Base-by-base conservation (phyloP, 2,329 filamentous ascomycete genomes). In the Chrysoporthe austroafricana region DNA sequence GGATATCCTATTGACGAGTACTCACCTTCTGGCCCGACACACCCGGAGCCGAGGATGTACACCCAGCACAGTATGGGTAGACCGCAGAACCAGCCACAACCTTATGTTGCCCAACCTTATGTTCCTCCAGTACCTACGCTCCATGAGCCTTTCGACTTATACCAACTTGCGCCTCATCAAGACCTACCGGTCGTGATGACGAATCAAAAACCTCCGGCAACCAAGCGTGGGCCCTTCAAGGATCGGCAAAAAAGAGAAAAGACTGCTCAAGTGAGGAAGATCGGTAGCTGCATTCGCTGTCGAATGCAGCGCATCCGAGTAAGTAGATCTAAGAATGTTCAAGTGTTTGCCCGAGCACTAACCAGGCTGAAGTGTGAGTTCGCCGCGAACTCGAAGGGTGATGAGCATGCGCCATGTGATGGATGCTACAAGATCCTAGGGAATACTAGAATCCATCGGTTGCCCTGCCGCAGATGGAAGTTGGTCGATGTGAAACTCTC, bases 271-370 rank as follows among this genome's bases (percentile, higher is more conserved):
- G 88, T 86, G 2, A 81, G 87, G 68, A 84, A 83, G 64, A 84
- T 86, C 21, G 86, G 86, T 9, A 87, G 85, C 26, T 89, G 87
- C 72, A 84, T 89, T 67, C 80, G 86, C 57, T 89, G 87, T 70
- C 81, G 85, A 62, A 88, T 88, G 85, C 87, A 89, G 71, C 82
- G 86, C 56, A 88, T 89, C 72, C 82, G 87, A 61, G 86, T 88
- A 76, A 81, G 85, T 67, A 43, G 32, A 32, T 4, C 26, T 36
- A 11, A n/a, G 5, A 34, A 26, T 4, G 8, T 16, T 26, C 46
- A 7, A 1, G 7, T 16, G 32, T 26, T 34, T 34, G 42, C 14
- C 9, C 9, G 46, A 44, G 32, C 13, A 48, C 63, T 70, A 39
- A 69, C 13, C 58, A 9, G 34, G 50, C n/a, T 14, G 11, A 64